Evolutionary conservation across 2,329 filamentous ascomycete species (phyloP).

Genomic region (Fusarium tanahbumbuense): DNA sequence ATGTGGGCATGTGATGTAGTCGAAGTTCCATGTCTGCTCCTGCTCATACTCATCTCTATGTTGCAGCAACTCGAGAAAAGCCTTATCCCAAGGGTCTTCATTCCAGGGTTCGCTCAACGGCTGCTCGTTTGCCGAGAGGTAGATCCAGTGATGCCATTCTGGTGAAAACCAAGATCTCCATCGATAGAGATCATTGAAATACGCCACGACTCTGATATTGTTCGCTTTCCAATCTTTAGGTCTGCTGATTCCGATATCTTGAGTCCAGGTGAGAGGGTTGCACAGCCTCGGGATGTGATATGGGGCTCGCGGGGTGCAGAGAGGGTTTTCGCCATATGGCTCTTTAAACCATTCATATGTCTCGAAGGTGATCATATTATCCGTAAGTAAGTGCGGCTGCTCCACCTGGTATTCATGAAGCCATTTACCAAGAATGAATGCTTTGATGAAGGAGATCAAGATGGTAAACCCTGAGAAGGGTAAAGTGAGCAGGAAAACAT

Average conservation of each 20-base stretch:
- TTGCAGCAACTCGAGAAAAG: background rate
- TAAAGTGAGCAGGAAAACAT: background rate
- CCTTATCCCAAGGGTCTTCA: background rate
- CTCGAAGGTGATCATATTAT: background rate
- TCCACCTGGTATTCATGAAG: rapidly evolving
- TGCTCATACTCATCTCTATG: background rate
- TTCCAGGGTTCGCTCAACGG: background rate
- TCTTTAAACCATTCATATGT: background rate
- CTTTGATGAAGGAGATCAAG: background rate
- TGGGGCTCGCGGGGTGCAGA: background rate
- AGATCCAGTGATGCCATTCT: constrained; percentile 3
- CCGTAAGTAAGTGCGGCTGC: rapidly evolving
- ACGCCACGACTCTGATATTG: background rate
- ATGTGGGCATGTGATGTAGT: background rate
- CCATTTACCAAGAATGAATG: background rate
- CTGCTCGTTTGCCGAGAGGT: background rate
- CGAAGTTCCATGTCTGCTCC: background rate
- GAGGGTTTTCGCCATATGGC: background rate
- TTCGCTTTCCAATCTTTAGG: background rate
- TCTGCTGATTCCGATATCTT: background rate
- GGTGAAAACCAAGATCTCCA: background rate
- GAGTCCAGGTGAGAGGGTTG: background rate
- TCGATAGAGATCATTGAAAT: background rate
- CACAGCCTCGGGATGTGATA: background rate
- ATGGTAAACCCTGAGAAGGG: background rate